Conservation (phyloP, 192 early-diverging fungal genomes). For the Chytriomyces hyalinus region DNA sequence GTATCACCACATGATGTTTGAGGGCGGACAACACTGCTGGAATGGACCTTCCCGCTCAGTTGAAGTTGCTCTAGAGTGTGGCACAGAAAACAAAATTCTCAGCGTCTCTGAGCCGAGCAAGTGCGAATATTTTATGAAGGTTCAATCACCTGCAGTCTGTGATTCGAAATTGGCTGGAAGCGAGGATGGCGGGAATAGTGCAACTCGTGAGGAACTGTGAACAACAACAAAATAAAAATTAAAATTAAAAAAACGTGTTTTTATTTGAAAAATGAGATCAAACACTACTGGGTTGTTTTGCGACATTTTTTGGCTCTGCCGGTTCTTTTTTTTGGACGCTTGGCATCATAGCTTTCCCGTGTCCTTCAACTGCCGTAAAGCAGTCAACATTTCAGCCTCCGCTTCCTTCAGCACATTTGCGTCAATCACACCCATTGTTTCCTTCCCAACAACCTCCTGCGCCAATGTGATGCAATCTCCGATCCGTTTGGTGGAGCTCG, state of each 20-base stretch:
- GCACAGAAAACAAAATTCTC: constrained; percentile 66
- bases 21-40: constrained; percentile 87
- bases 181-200: not conserved
- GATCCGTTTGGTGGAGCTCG: not conserved
- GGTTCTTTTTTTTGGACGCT: too few relatives aligned
- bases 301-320: too few relatives aligned
- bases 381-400: constrained; percentile 3
- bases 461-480: not conserved
- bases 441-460: not conserved
- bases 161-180: not conserved
- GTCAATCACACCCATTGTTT: not conserved
- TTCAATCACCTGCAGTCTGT: constrained; percentile 86
- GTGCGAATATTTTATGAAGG: constrained; percentile 85
- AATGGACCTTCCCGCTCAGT: constrained; percentile 88
- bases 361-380: not conserved
- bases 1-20: constrained; percentile 70
- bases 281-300: too few relatives aligned
- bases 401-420: not conserved
- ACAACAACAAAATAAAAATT: constrained; percentile 1
- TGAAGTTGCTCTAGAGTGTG: constrained; percentile 77
- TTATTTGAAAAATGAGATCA: not conserved
- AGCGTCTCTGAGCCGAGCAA: constrained; percentile 87
- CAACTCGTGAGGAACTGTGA: constrained; percentile 40
- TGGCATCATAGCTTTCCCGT: too few relatives aligned
- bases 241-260: too few relatives aligned